Percentiles rank a stretch among this genome's conserved stretches.
Conservation (phyloP, 106 monocot species). For the Apostasia shenzhenica region DNA sequence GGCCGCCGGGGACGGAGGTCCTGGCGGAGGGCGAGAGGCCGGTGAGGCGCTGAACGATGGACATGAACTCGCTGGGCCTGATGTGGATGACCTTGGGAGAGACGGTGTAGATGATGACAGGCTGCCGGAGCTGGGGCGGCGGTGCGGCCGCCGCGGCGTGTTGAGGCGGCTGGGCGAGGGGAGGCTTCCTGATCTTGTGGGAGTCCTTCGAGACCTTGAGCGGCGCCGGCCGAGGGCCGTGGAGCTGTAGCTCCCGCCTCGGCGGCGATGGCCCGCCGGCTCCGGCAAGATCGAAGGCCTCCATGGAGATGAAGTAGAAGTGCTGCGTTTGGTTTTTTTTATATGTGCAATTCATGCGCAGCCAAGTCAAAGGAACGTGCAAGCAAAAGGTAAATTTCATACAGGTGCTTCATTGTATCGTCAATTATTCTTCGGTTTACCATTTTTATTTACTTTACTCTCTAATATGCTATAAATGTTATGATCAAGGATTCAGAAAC, state of each 20-base stretch:
- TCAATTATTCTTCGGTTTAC: too few relatives aligned
- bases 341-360: too few relatives aligned
- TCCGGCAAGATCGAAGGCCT: not conserved
- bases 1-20: not conserved
- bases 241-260: constrained; percentile 33
- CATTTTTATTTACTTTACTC: too few relatives aligned
- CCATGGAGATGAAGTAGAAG: constrained; percentile 2
- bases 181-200: constrained; percentile 63
- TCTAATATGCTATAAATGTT: too few relatives aligned
- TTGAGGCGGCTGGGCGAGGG: constrained; percentile 3
- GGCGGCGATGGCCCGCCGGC: constrained; percentile 6
- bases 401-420: too few relatives aligned
- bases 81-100: constrained; percentile 65
- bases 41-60: constrained; percentile 61
- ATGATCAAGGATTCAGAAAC: too few relatives aligned
- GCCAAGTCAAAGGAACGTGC: too few relatives aligned
- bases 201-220: constrained; percentile 56
- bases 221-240: constrained; percentile 54
- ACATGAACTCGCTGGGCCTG: constrained; percentile 49
- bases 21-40: constrained; percentile 26
- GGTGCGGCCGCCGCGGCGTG: constrained; percentile 37
- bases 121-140: not conserved
- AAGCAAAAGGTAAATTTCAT: too few relatives aligned
- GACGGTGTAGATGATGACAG: too few relatives aligned
- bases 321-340: too few relatives aligned